These are phyloP conservation scores for Pseudogymnoascus sp. DNA, from an alignment of 2,329 filamentous ascomycete genomes.

Conservation along the genomic window DNA sequence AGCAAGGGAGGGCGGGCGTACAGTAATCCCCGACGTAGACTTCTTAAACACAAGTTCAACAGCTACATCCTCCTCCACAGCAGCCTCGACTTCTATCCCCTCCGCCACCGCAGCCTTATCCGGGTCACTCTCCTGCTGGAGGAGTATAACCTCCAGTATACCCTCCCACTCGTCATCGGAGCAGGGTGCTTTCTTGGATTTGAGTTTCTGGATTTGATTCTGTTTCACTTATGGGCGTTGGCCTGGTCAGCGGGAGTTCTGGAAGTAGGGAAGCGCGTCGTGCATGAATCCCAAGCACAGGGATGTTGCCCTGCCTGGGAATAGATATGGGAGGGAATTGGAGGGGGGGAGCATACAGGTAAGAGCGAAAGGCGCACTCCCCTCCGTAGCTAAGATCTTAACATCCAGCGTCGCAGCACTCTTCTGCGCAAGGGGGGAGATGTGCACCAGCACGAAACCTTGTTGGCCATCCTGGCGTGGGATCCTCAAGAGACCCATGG, in stretches of 20 bases:
- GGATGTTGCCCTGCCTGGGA: neutral
- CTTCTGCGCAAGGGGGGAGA: conserved; percentile 40
- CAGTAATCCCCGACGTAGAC: conserved; percentile 61
- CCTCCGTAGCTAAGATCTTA: conserved; percentile 62
- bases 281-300: conserved; percentile 21
- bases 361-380: conserved; percentile 50
- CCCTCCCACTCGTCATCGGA: conserved; percentile 59
- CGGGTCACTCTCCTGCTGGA: conserved; percentile 35
- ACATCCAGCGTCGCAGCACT: conserved; percentile 52
- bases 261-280: no score
- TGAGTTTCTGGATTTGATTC: conserved; percentile 45
- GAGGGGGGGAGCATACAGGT: conserved; percentile 35
- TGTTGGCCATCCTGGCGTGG: conserved; percentile 44
- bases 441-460: conserved; percentile 54
- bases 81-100: conserved; percentile 54
- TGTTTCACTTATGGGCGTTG: conserved; percentile 44
- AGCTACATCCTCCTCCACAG: conserved; percentile 42
- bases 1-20: conserved; percentile 31
- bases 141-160: conserved; percentile 51
- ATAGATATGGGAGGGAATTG: neutral
- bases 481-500: conserved; percentile 45
- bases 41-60: conserved; percentile 60
- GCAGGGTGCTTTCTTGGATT: conserved; percentile 46
- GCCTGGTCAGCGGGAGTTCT: conserved; percentile 22
- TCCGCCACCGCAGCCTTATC: conserved; percentile 48